Evolutionary conservation across 495 filamentous ascomycete species (phyloP).

Genomic region (Lentithecium fluviatile): DNA sequence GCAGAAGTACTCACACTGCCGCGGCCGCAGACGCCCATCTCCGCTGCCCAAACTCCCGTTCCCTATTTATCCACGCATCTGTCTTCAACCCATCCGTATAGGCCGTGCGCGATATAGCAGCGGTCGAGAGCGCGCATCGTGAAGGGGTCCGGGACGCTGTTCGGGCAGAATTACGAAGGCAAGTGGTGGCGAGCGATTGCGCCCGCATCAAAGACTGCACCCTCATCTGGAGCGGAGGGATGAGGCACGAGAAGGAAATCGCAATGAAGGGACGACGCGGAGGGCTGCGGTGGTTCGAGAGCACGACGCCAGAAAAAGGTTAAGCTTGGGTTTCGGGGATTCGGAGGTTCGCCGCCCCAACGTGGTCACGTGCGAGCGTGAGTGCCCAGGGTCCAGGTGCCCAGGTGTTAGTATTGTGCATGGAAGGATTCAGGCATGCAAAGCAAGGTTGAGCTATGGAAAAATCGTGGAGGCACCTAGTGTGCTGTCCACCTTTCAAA

Average conservation of each 20-base stretch:
- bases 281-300: constrained; percentile 2
- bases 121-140: constrained; percentile 18
- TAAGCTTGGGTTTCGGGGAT: constrained; percentile 10
- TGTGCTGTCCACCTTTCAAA: too few relatives aligned
- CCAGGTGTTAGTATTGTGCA: too few relatives aligned
- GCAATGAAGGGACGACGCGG: constrained; percentile 12
- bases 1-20: constrained; percentile 46
- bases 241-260: background rate
- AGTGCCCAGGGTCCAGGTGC: too few relatives aligned
- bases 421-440: too few relatives aligned
- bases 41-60: constrained; percentile 18
- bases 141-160: constrained; percentile 6
- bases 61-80: constrained; percentile 5
- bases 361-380: constrained; percentile 3
- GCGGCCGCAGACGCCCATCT: constrained; percentile 41
- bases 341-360: constrained; percentile 11
- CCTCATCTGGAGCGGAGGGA: constrained; percentile 23
- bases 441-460: too few relatives aligned
- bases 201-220: constrained; percentile 27
- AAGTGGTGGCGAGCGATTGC: constrained; percentile 18
- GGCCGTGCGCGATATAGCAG: constrained; percentile 11
- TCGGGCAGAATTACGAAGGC: constrained; percentile 20
- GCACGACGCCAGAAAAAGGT: constrained; percentile 16
- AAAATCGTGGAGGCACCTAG: too few relatives aligned
- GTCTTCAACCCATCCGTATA: constrained; percentile 2